Evolutionary conservation across 2,329 filamentous ascomycete species (phyloP).

Genomic region (Annulohypoxylon truncatum): DNA sequence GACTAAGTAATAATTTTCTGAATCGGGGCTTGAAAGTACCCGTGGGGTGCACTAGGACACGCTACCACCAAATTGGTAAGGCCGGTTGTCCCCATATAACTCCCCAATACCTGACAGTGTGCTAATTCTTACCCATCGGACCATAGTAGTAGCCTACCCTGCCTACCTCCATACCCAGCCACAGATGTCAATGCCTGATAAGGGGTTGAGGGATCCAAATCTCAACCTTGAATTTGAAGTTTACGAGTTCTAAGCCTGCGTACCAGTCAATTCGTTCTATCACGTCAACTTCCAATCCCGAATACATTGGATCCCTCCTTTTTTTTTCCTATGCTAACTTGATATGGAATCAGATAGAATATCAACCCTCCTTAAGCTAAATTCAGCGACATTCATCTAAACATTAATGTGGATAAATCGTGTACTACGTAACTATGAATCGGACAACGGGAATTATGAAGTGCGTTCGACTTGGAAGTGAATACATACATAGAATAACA

Average conservation of each 20-base stretch:
- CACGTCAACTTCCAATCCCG: conserved; percentile 8
- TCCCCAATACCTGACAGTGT: too few relatives aligned
- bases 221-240: background rate
- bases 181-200: conserved; percentile 1
- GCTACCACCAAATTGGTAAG: too few relatives aligned
- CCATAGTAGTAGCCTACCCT: background rate
- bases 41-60: too few relatives aligned
- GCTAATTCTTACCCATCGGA: too few relatives aligned
- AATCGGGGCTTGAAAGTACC: too few relatives aligned
- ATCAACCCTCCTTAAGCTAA: conserved; percentile 5
- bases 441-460: conserved; percentile 2
- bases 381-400: conserved; percentile 1
- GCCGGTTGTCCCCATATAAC: too few relatives aligned
- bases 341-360: conserved; percentile 8
- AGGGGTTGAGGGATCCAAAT: background rate
- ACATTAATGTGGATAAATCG: conserved; percentile 20
- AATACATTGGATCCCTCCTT: conserved; percentile 12
- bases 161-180: conserved; percentile 1
- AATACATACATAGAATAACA: background rate
- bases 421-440: conserved; percentile 4
- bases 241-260: conserved; percentile 2
- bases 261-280: background rate
- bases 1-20: too few relatives aligned
- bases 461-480: background rate
- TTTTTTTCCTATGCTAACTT: background rate